Evolutionary conservation across 2,329 filamentous ascomycete species (phyloP), one percentile per base, ranked within the genome.

Genomic region (Exophiala dermatitidis): DNA sequence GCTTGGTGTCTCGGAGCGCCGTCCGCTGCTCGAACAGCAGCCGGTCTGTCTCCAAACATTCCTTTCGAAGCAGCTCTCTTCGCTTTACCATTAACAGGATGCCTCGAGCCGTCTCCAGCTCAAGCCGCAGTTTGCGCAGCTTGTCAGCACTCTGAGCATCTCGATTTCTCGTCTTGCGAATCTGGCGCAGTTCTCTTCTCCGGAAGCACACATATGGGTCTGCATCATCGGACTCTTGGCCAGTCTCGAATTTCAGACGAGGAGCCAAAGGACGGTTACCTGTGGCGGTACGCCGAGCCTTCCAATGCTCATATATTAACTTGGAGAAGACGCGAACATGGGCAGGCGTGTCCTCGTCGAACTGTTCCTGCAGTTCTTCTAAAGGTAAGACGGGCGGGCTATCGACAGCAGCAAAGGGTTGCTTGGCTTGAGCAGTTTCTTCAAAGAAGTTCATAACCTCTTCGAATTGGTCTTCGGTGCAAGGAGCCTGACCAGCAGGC

Each of bases 191-290:
- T 71, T 98, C 93, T 60, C 93, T 87, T 63, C 93, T 84, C 67
- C 93, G 83, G 80, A 98, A 98, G 72, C 93, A 98, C 65, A 98
- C 90, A 72, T 95, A 98, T 46, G 93, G 93, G 71, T 98, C 93
- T 64, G 88, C 83, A 68, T 98, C 93, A 69, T 98, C 93, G 57
- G 85, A 94, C 61, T 97, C 91, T 67, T 89, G 86, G 59, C 93
- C 89, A 44, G 85, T 94, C 74, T 98, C 93, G 61, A 95, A 93
- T 74, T 77, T 65, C 50, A 97, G 81, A 26, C 76, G 78, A 5
- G 89, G 82, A 66, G 90, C 85, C 57, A 97, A 74, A 4, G 84
- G 74, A 63, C 79, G 83, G 67, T 91, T 93, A 60, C 80, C 81
- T 54, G 77, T 78, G 31, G 75, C 76, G 63, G 83, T 74, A 48